Evolutionary conservation across 129 eudicot genomes (phyloP), one percentile per base, ranked within the genome.

Genomic region (Logfia minima): DNA sequence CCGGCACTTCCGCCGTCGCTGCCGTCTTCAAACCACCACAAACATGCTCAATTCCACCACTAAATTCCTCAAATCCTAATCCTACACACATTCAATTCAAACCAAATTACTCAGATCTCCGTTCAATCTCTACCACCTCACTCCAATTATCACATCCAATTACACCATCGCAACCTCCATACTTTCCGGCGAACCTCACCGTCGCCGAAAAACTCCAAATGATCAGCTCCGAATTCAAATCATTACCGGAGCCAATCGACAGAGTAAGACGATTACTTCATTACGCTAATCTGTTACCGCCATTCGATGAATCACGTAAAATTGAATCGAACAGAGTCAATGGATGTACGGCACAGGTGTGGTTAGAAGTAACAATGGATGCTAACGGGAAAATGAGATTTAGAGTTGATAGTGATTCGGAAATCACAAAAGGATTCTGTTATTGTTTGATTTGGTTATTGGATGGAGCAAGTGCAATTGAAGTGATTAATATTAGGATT

Each of bases 291-390:
- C 83, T 84, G 34, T 76, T 88, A 3, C 96, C 92, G 14, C 84
- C 71, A 8, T 75, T 93, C 18, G 85, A 88, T 2, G 86, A 86
- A 34, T 84, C 90, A 5, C 45, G 64, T 4, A 67, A 85, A 78
- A 68, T 71, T 7, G 84, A 84, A 55, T 84, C 85, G 13, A 90
- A 86, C 69, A 84, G 97, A 41, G 96, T 87, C 28, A 41, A 76
- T 66, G 98, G 98, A 32, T 93, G 98, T 26, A 88, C 98, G 21
- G 83, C 96, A 21, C 92, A 82, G 87, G 95, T 91, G 6, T 91
- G 97, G 98, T 58, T 93, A 43, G 87, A 87, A 58, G 98, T 59
- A 9, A 83, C 87, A 0, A 29, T 9, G 83, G 91, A 90, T n/a
- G 66, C 16, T 2, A 56, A 75, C 5, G 90, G 96, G 37, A 45